Evolutionary conservation across 2,329 filamentous ascomycete species (phyloP), one percentile per base, ranked within the genome.

Genomic region (Ascocoryne sarcoides): DNA sequence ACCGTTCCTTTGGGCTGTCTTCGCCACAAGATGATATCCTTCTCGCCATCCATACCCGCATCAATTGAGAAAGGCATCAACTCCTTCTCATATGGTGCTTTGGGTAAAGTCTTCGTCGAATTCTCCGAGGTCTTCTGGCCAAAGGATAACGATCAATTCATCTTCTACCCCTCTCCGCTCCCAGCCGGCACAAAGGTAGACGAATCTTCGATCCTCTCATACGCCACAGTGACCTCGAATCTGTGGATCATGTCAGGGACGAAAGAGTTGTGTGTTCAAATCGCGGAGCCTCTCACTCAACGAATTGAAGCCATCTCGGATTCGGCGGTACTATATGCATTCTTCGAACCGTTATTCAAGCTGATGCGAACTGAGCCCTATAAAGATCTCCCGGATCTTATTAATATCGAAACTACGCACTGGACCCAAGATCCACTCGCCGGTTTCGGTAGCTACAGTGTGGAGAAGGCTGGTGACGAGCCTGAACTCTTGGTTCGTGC

Each of bases 131-230:
- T 66, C 20, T 66, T 66, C 52, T 66, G 64, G 64, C 57, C 62
- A 19, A 66, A 65, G 42, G 64, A 66, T 39, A 64, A 66, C 45
- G 64, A 66, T 51, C 64, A 66, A 44, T 65, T 66, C 48, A 62
- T 66, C 35, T 66, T 60, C 52, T 66, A 65, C 37, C 64, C 64
- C 1, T 60, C 63, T 10, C 64, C 64, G 19, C 45, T 53, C 34
- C 15, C 49, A 32, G 3, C 57, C 5, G 60, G 59, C 5, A 43
- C 52, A 5, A 54, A 55, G 8, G 48, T 59, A 32, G 59, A 60
- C 40, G 56, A 57, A 37, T 55, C 55, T 10, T 58, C 53, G 15
- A 65, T 66, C 36, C 54, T 66, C n/a, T 63, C 61, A 32, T 66
- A 65, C 46, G 59, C 63, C 19, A 65, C 64, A 10, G 63, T 66